Base-by-base conservation (phyloP, 345 rosid species). In the Salix caprea region DNA sequence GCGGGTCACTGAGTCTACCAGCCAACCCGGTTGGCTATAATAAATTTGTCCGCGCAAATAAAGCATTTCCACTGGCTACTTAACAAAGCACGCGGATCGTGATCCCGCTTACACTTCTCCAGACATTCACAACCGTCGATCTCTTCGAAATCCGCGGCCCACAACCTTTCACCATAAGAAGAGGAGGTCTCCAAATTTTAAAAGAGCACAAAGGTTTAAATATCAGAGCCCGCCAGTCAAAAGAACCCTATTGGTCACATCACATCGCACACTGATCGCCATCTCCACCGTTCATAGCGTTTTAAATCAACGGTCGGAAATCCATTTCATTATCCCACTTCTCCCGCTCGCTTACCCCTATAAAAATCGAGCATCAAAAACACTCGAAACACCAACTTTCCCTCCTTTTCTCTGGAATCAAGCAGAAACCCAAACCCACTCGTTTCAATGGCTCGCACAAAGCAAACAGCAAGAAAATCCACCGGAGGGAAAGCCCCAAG, bases 391-490 rank as follows among this genome's bases (percentile, higher is more conserved):
- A 21, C 69, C 30, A 3, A 12, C 0, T 11, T 6, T 1, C n/a
- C 7, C 28, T 14, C 19, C 19, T 12, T 24, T 40, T 37, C 79
- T 28, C 10, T 9, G 2, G 1, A 21, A 67, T 24, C 58, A 76
- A 21, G 16, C 56, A 9, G 4, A 0, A 1, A 26, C 16, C 18
- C 26, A 46, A 39, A 48, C n/a, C 65, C 19, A 19, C 32, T 18
- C 1, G 6, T 16, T 16, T 23, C 64, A 50, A 78, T 78, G 81
- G 81, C 81, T 12, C 81, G 81, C 52, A 78, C 81, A 0, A 78
- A 78, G 81, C 81, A 78, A 46, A 78, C 81, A 1, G 81, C 81
- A n/a, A 73, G 81, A 68, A 78, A 78, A 40, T 78, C 81, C 0
- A 78, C 81, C 3, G 81, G 81, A 26, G 81, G 81, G 3, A 78